A percentile compares a stretch with the other conserved stretches of the same genome.
Conservation (phyloP, 2,329 filamentous ascomycete species). For the Raffaelea ambrosiae region DNA sequence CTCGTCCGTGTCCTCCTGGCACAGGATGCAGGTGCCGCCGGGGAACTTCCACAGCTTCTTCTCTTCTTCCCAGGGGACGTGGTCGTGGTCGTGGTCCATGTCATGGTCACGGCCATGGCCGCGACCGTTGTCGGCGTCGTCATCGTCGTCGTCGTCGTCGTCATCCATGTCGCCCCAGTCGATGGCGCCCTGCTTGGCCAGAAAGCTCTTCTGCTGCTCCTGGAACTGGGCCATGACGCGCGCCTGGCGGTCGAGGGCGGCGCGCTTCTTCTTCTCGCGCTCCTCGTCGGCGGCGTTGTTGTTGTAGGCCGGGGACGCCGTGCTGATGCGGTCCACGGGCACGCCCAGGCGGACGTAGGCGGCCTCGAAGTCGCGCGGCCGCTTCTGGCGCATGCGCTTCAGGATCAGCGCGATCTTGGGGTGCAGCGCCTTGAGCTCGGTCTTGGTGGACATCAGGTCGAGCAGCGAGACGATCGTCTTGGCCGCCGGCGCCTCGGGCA, state of each 20-base stretch:
- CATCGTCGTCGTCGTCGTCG: conserved; percentile 54
- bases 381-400: conserved; percentile 75
- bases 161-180: conserved; percentile 86
- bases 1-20: conserved; percentile 92
- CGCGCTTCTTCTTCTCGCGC: conserved; percentile 77
- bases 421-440: conserved; percentile 73
- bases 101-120: conserved; percentile 22
- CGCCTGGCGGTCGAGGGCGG: conserved; percentile 81
- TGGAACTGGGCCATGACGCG: conserved; percentile 98
- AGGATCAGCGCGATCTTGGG: conserved; percentile 79
- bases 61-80: conserved; percentile 43
- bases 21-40: conserved; percentile 85
- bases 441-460: conserved; percentile 53
- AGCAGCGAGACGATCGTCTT: conserved; percentile 59
- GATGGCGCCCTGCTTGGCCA: conserved; percentile 78
- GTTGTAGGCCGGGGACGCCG: conserved; percentile 66
- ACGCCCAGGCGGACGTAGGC: conserved; percentile 58
- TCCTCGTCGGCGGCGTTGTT: conserved; percentile 57
- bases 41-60: conserved; percentile 85
- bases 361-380: conserved; percentile 61
- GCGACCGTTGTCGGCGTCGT: not conserved
- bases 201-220: conserved; percentile 90
- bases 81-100: not conserved
- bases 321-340: conserved; percentile 70
- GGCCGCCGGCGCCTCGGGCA: conserved; percentile 38